Conservation (phyloP, 768 basidiomycete species). For the Xerocomus spinulosus region DNA sequence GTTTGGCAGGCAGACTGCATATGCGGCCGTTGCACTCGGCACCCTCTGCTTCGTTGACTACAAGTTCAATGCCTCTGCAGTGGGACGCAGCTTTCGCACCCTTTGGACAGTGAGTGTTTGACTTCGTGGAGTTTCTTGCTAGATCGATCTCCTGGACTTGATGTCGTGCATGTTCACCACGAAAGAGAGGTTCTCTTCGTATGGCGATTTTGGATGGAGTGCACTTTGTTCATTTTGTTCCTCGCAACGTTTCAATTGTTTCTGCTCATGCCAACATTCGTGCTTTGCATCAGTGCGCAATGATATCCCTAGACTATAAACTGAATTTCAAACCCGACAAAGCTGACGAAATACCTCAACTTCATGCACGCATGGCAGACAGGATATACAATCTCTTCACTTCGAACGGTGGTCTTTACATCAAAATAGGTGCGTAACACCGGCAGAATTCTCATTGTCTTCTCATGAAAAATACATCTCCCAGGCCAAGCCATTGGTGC, state of each 20-base stretch:
- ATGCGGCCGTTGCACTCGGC: conserved; percentile 25
- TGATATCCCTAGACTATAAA: conserved; percentile 81
- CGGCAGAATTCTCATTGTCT: not conserved
- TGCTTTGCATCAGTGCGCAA: conserved; percentile 44
- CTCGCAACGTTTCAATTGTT: too few relatives aligned
- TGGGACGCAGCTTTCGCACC: conserved; percentile 45
- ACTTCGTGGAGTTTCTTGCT: not conserved
- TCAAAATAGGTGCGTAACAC: conserved; percentile 61
- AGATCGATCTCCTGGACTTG: too few relatives aligned
- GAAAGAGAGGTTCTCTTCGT: not conserved
- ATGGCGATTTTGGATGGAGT: not conserved
- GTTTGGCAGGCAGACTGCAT: conserved; percentile 21
- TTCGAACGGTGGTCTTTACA: conserved; percentile 80
- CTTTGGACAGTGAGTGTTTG: conserved; percentile 42
- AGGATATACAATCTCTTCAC: conserved; percentile 73
- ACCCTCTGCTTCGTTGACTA: conserved; percentile 37
- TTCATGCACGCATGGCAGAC: conserved; percentile 83
- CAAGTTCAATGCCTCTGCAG: conserved; percentile 46
- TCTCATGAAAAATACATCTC: not conserved
- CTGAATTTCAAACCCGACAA: conserved; percentile 76
- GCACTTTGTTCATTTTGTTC: too few relatives aligned
- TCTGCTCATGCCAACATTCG: not conserved
- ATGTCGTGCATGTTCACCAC: not conserved
- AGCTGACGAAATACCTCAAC: conserved; percentile 64
- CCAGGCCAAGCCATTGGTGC: conserved; percentile 74